Evolutionary conservation across 371 early-diverging fungal species (phyloP), one percentile per base, ranked within the genome.

Genomic region (Mortierella polycephala): DNA sequence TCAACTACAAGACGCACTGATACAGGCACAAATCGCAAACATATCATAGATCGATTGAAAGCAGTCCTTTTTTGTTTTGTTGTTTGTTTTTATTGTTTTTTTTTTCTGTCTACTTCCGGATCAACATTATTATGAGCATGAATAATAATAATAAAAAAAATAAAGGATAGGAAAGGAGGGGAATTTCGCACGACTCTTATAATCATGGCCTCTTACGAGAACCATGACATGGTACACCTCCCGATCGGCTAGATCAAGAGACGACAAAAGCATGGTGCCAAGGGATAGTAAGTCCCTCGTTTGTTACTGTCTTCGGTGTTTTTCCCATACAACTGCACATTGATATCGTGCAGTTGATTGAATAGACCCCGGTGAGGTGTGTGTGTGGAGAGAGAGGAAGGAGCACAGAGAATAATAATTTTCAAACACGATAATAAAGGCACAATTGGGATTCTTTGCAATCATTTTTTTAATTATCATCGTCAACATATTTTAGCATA

Each of bases 261-360:
- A 37, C 55, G 45, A 59, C 69, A 65, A 69, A 66, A 70, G 75
- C 66, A 66, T 47, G 59, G 75, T 66, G 75, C 66, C 62, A 58
- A 75, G 75, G 63, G 75, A 13, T 75, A 75, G 75, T 75, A 75
- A 75, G 75, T 51, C 74, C 67, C 70, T 58, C 59, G 65, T 51
- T 39, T 74, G 69, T 75, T 75, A 62, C 70, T 65, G 69, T 75
- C 75, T 75, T 75, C 69, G 70, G 66, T 57, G 59, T 64, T 69
- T 69, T 75, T 75, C 75, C 75, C 75, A 75, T 65, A 52, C 75
- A 66, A 54, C 60, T 75, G 70, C 70, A 58, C 75, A 75, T 75
- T 66, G 62, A 59, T 75, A 69, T 68, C 70, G 70, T 53, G 46
- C 75, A 75, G 60, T 20, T 41, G 63, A 75, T 75, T 75, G 75